Percentiles rank a stretch among this genome's conserved stretches.
These are phyloP conservation scores for Pseudogymnoascus verrucosus DNA, from an alignment of 2,329 filamentous ascomycete species.

Conservation along the genomic window DNA sequence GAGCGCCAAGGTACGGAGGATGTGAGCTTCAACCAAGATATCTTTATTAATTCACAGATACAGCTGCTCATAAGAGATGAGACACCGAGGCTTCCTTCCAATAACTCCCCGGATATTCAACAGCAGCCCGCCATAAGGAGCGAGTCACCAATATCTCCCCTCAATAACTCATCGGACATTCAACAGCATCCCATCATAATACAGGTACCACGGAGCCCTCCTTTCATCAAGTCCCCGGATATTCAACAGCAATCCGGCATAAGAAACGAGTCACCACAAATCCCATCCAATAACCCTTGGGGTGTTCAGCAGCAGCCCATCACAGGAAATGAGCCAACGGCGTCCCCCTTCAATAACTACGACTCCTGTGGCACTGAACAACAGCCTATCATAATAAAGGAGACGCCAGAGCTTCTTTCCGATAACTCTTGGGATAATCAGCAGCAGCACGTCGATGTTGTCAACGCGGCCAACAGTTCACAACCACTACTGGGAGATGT, in stretches of 20 bases:
- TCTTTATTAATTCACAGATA: neutral
- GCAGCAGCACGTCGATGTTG: neutral
- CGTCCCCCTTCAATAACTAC: neutral
- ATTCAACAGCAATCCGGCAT: neutral
- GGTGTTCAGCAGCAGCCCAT: neutral
- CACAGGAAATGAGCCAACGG: neutral
- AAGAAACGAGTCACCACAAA: neutral
- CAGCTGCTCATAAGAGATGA: neutral
- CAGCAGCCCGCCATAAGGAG: neutral
- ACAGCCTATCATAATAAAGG: neutral
- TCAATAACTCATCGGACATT: neutral
- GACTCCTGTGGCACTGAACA: neutral
- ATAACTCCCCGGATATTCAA: neutral
- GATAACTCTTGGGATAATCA: neutral
- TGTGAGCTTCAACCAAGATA: neutral
- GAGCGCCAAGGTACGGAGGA: neutral
- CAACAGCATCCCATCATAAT: neutral
- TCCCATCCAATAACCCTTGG: neutral
- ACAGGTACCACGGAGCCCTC: too few relatives aligned
- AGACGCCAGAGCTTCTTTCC: neutral
- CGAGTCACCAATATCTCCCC: neutral
- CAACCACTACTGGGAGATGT: neutral
- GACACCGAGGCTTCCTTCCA: neutral
- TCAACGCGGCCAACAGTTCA: neutral
- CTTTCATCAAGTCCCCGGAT: neutral